Base-by-base conservation (phyloP, 371 early-diverging fungal genomes). In the Rhizopus stolonifer region DNA sequence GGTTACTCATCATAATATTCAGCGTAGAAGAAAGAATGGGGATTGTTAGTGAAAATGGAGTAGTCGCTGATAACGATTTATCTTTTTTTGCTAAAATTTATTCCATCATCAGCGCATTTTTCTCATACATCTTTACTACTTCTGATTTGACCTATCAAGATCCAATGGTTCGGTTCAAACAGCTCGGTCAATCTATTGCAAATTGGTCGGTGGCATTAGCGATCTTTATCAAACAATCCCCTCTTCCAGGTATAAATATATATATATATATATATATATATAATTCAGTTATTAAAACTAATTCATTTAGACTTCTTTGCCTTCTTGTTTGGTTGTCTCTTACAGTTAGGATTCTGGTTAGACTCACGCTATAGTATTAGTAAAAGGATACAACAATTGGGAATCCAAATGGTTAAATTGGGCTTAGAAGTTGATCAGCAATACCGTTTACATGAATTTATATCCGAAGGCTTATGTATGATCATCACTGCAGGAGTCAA, bases 151-250 rank as follows among this genome's bases (percentile, higher is more conserved):
- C 42, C 42, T 17, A 21, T 18, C 34, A 39, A 10, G 66, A 68
- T 48, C 64, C 61, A 7, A 48, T 66, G 4, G 31, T 46, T 29
- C 66, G 64, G 19, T 69, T 67, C 24, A 65, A 65, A 38, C 42
- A 45, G 15, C 45, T 69, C 15, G 58, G 62, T 4, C 67, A 81
- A 18, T 64, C 61, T 22, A 66, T 85, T 10, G 74, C 76, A 34
- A 58, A 78, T 10, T 60, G 77, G 0, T 68, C 77, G 0, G 76
- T 86, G 9, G 58, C 69, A 4, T 63, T 67, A 15, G 85, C 84
- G 1, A 67, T 85, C 9, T 58, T 80, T 7, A 59, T 85, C 21
- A 86, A 86, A 59, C 84, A 81, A 54, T 84, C 84, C 0, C 87
- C 85, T 15, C 67, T 86, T 24, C 87, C 85, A 59, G 77, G 77